These are phyloP conservation scores for Aciculoconidium aculeatum DNA, from an alignment of 805 yeast species.

Conservation along the genomic window DNA sequence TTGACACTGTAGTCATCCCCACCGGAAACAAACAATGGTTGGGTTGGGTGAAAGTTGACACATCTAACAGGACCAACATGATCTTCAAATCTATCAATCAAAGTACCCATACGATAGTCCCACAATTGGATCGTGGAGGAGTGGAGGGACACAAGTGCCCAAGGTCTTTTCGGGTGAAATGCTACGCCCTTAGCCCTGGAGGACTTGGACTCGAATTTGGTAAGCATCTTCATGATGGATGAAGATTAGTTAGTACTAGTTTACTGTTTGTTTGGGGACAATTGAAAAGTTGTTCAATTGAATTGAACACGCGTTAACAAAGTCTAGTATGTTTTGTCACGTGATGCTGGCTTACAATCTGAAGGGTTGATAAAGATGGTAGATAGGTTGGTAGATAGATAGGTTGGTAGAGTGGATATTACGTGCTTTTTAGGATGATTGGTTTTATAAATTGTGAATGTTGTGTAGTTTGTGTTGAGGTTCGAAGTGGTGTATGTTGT, in stretches of 20 bases:
- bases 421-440: too few relatives aligned
- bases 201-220: slow-evolving; percentile 91
- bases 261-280: too few relatives aligned
- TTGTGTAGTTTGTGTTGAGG: too few relatives aligned
- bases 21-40: slow-evolving; percentile 93
- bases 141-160: slow-evolving; percentile 92
- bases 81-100: slow-evolving; percentile 93
- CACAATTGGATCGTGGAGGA: slow-evolving; percentile 98
- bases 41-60: slow-evolving; percentile 95
- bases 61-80: slow-evolving; percentile 98
- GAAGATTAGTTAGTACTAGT: too few relatives aligned
- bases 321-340: too few relatives aligned
- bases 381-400: neutral
- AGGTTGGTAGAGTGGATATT: too few relatives aligned
- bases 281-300: too few relatives aligned
- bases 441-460: too few relatives aligned
- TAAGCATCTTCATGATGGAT: slow-evolving; percentile 25
- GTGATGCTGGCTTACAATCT: too few relatives aligned
- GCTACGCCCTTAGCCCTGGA: slow-evolving; percentile 97
- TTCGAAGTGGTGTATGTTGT: too few relatives aligned
- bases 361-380: neutral
- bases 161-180: slow-evolving; percentile 92
- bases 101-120: slow-evolving; percentile 99
- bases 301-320: too few relatives aligned
- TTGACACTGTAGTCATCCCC: slow-evolving; percentile 95